phyloP scores from a whole-genome alignment of 2,329 filamentous ascomycete species.

The Ophiocordyceps sinensis region DNA sequence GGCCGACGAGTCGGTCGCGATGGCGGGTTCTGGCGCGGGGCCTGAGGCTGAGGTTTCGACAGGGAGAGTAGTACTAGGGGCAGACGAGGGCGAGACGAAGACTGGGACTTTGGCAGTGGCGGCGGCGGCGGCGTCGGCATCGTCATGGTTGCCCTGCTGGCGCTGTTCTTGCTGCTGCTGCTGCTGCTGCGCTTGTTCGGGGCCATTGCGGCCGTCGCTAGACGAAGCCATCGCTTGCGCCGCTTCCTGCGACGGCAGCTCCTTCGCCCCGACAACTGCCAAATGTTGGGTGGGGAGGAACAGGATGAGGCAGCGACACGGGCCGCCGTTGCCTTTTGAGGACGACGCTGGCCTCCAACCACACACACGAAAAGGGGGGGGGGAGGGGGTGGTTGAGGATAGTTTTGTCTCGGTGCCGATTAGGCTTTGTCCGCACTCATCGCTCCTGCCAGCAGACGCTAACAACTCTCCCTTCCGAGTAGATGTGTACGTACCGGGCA shows the following conservation, averaged over 20 bases:
- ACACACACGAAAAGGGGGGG: not conserved
- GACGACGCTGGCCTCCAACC: not conserved
- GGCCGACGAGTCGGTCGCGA: slow-evolving; percentile 1
- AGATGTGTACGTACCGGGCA: not conserved
- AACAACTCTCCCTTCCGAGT: not conserved
- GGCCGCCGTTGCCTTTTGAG: not conserved
- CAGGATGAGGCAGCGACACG: not conserved
- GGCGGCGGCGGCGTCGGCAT: not conserved
- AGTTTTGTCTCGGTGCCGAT: no score
- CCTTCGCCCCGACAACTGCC: slow-evolving; percentile 29
- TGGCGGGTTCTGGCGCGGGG: not conserved
- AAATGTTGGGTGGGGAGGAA: not conserved
- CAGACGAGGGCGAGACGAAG: not conserved
- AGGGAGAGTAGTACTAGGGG: not conserved
- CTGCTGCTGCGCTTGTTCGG: slow-evolving; percentile 1
- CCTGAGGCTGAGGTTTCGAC: not conserved
- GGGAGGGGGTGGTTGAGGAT: no score
- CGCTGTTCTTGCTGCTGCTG: not conserved
- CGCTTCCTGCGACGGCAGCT: slow-evolving; percentile 32
- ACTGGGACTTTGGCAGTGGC: not conserved
- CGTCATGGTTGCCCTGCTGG: not conserved
- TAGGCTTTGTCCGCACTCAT: no score
- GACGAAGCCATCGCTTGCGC: slow-evolving; percentile 45
- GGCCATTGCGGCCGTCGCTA: slow-evolving; percentile 24
- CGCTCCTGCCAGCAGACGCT: not conserved